phyloP scores from a whole-genome alignment of 306 rosid species.

The Acacia melanoxylon region DNA sequence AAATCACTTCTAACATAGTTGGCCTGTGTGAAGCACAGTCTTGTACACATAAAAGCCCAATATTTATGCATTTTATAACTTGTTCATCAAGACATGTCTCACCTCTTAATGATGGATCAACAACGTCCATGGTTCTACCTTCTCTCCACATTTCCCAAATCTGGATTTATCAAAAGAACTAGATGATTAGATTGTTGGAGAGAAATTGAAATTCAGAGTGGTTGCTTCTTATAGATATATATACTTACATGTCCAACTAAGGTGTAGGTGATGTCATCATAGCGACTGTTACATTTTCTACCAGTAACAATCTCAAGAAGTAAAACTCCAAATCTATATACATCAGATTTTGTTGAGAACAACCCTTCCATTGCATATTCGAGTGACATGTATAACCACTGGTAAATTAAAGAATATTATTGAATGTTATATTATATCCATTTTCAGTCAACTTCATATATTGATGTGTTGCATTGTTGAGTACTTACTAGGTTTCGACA shows the following conservation, averaged over 20 bases:
- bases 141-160: slow-evolving; percentile 70
- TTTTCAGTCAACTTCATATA: not conserved
- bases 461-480: not conserved
- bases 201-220: not conserved
- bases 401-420: slow-evolving; percentile 35
- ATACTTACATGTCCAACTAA: slow-evolving; percentile 65
- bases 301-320: slow-evolving; percentile 50
- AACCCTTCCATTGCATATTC: not conserved
- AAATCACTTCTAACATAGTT: not conserved
- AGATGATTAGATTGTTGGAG: not conserved
- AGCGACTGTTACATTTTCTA: slow-evolving; percentile 47
- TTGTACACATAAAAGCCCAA: not conserved
- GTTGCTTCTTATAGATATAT: not conserved
- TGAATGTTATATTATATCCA: slow-evolving; percentile 26
- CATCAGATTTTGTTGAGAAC: not conserved
- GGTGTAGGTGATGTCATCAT: slow-evolving; percentile 36
- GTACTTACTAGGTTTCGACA: slow-evolving; percentile 71
- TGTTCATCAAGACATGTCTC: not conserved
- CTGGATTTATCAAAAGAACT: slow-evolving; percentile 33
- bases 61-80: not conserved
- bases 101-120: slow-evolving; percentile 39
- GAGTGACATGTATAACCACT: not conserved
- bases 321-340: slow-evolving; percentile 35
- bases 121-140: slow-evolving; percentile 38
- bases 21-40: not conserved